Conservation (phyloP, 73 alveolate species). For the Paramecium bursaria region DNA sequence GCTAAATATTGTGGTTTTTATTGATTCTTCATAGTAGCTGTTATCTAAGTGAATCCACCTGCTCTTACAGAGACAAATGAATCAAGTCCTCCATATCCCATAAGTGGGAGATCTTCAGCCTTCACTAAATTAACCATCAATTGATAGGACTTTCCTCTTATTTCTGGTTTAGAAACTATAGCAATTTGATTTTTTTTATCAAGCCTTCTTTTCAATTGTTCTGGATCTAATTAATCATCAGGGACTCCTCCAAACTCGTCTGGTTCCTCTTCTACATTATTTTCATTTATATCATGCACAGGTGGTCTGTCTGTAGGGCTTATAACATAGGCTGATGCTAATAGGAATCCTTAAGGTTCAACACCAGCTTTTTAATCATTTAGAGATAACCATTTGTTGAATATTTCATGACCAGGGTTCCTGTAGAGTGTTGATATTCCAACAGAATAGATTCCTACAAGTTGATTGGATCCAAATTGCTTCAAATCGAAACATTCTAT, state of each 20-base stretch:
- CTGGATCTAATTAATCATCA: slow-evolving; percentile 77
- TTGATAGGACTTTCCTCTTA: slow-evolving; percentile 79
- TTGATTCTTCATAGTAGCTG: slow-evolving; percentile 78
- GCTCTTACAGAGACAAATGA: slow-evolving; percentile 85
- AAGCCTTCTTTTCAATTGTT: slow-evolving; percentile 76
- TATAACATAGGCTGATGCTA: slow-evolving; percentile 85
- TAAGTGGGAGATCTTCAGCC: slow-evolving; percentile 85
- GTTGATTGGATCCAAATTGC: slow-evolving; percentile 78
- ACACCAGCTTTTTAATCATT: slow-evolving; percentile 84
- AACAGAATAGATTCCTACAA: slow-evolving; percentile 84
- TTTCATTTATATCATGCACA: slow-evolving; percentile 89
- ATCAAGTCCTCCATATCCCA: slow-evolving; percentile 69
- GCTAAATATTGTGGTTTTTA: slow-evolving; percentile 79
- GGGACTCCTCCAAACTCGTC: slow-evolving; percentile 80
- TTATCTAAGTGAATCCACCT: slow-evolving; percentile 78
- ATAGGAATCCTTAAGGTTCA: slow-evolving; percentile 88
- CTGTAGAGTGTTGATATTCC: slow-evolving; percentile 92
- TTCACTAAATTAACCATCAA: slow-evolving; percentile 81
- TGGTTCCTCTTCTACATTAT: slow-evolving; percentile 84
- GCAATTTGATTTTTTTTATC: slow-evolving; percentile 64
- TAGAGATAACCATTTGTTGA: slow-evolving; percentile 87
- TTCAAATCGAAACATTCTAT: slow-evolving; percentile 88
- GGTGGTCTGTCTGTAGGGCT: slow-evolving; percentile 96
- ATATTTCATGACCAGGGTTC: slow-evolving; percentile 90
- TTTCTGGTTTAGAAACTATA: slow-evolving; percentile 71